phyloP scores from a whole-genome alignment of 768 basidiomycete genomes.

The Tulasnella sp. region DNA sequence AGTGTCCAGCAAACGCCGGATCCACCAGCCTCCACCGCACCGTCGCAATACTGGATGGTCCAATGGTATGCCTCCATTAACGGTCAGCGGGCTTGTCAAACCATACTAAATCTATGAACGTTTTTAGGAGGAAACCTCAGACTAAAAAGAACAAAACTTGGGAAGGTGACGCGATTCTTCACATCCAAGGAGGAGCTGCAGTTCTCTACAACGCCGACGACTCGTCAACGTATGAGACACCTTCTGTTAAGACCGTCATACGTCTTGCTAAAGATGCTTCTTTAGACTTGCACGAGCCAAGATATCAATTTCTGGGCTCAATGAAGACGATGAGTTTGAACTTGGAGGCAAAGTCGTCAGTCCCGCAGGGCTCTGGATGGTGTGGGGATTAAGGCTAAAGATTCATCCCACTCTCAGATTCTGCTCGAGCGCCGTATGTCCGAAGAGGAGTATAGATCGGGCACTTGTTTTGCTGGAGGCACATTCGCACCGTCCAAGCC shows the following conservation, averaged over 20 bases:
- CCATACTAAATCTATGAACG: neutral
- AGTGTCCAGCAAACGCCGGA: too few species aligned
- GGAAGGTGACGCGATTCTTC: constrained; percentile 49
- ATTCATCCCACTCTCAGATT: constrained; percentile 17
- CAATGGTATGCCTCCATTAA: too few species aligned
- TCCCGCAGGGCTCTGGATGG: neutral
- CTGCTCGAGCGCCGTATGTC: constrained; percentile 28
- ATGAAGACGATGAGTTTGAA: constrained; percentile 30
- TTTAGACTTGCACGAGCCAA: constrained; percentile 15
- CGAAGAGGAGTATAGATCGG: constrained; percentile 22
- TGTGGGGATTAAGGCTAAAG: neutral
- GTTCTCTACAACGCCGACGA: constrained; percentile 50
- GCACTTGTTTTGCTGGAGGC: constrained; percentile 24
- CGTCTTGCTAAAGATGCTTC: neutral
- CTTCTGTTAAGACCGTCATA: neutral
- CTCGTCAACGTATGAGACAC: neutral
- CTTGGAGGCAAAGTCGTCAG: constrained; percentile 34
- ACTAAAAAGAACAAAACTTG: constrained; percentile 79
- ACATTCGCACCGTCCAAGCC: neutral
- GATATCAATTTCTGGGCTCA: constrained; percentile 3
- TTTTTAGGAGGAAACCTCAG: constrained; percentile 63
- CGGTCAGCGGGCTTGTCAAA: neutral
- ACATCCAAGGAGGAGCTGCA: constrained; percentile 52
- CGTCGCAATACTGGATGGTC: too few species aligned
- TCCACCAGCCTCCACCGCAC: too few species aligned